Base-by-base conservation (phyloP, 768 basidiomycete species). In the Kwoniella europaea region DNA sequence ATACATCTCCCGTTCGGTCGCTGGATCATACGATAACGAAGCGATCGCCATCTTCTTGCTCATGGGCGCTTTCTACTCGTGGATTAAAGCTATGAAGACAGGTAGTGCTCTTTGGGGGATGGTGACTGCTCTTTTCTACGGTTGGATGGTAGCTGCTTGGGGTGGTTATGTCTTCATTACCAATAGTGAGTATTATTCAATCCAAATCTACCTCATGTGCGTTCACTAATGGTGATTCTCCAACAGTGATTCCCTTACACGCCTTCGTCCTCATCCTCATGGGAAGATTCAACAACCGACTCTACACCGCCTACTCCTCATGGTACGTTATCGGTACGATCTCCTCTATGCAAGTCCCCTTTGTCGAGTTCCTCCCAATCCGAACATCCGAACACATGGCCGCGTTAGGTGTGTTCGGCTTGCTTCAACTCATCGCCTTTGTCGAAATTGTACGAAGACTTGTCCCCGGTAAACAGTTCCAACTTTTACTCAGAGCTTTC, bases 141-240 rank as follows among this genome's bases (percentile, higher is more conserved):
- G 98, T 76, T 99, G 98, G 88, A 99, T 99, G 97, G 97, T 99
- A n/a, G 96, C 97, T 63, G 97, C 97, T 41, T 99, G 97, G 97
- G 97, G 96, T 91, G 77, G 77, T 55, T 99, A 98, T 85, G 97
- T 92, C 0, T 99, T 99, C 88, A 99, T 99, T 84, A 99, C 97
- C 57, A 99, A 99, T 87, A 99, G 82, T 83, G 68, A 72, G 81
- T 74, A 46, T 18, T 1, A n/a, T 9, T 13, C 24, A 15, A 18
- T 50, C 13, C 57, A 24, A 18, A 35, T n/a, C 22, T 55, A 10
- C 20, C 42, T 20, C 56, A 46, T 13, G 16, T 43, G 12, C 59
- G 18, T 1, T 35, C 16, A 29, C 67, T 63, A 3, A 53, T 46
- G 12, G 57, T 66, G 65, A 67, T 22, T 4, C 10, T 35, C 20